Base-by-base conservation (phyloP, 495 filamentous ascomycete genomes). In the Aspergillus campestris region DNA sequence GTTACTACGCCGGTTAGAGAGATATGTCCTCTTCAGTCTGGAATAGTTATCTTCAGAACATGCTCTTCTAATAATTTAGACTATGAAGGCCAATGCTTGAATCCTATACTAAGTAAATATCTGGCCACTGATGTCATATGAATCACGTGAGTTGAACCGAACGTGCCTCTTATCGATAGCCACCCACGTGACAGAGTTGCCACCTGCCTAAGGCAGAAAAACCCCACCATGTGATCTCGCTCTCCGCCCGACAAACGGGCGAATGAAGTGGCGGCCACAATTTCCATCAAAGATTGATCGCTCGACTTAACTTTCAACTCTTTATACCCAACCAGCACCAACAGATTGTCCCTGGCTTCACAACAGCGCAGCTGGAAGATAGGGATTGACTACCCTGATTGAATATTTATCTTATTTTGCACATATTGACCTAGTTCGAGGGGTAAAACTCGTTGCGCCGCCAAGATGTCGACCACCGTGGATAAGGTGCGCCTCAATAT, bases 401-500 rank as follows among this genome's bases (percentile, higher is more conserved):
- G 18, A 24, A 24, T 24, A 24, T 4, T 43, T 40, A 40, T 27
- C 38, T 53, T 32, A 30, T 36, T 50, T 43, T 44, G 45, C 34
- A 46, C 33, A 44, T 43, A 42, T 50, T 42, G 47, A 15, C 47
- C 44, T 47, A 40, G 14, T 50, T 48, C 51, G 51, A 55, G 50
- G 49, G 47, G 51, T 48, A 31, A 43, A 48, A 31, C 54, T 55
- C 49, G 51, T 53, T 45, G 53, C 31, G 50, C 53, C 60, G 66
- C 66, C 76, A 88, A 67, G 50, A 96, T 96, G 89, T 75, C 89
- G 75, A 96, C 90, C 48, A 96, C 89, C 34, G 87, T 94, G 59
- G 90, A 96, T 47, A 96, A 96, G 86, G 88, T 89, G 31, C 40
- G 40, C 44, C 39, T 55, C 49, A 30, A 31, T 42, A 46, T 50